These are phyloP conservation scores for Elongisporangium anandrum DNA, from an alignment of 352 stramenopile species.

Conservation along the genomic window DNA sequence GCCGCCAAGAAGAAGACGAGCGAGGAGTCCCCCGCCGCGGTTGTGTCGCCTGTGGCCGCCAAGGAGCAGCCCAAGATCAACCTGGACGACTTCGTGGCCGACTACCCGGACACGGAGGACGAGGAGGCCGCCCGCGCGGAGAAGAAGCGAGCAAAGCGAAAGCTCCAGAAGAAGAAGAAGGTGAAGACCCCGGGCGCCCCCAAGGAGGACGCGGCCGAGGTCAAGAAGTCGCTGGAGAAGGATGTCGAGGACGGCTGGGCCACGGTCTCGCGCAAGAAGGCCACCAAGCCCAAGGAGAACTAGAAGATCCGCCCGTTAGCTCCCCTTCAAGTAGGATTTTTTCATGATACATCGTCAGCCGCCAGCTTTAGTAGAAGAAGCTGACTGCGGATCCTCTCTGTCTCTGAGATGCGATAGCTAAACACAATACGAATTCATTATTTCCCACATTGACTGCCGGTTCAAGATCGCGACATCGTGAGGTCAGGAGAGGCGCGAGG, in stretches of 20 bases:
- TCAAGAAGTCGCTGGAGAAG: slow-evolving; percentile 59
- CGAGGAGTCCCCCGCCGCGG: slow-evolving; percentile 16
- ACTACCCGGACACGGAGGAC: slow-evolving; percentile 79
- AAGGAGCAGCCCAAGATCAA: slow-evolving; percentile 42
- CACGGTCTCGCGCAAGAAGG: slow-evolving; percentile 70
- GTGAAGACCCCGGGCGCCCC: slow-evolving; percentile 36
- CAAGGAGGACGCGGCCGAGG: slow-evolving; percentile 24
- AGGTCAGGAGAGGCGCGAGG: background rate
- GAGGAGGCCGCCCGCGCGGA: slow-evolving; percentile 71
- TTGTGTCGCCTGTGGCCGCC: slow-evolving; percentile 5
- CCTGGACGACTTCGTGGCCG: slow-evolving; percentile 67
- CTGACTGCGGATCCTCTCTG: background rate
- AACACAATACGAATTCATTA: background rate
- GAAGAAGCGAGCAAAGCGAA: slow-evolving; percentile 78
- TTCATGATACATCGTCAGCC: background rate
- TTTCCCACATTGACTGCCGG: background rate
- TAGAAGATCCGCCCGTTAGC: slow-evolving; percentile 16
- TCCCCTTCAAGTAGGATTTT: background rate
- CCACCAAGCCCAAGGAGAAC: slow-evolving; percentile 53
- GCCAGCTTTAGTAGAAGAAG: background rate
- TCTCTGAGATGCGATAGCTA: background rate
- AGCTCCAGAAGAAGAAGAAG: slow-evolving; percentile 84
- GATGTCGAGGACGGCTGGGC: slow-evolving; percentile 76
- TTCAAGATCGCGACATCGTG: background rate
- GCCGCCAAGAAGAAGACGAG: slow-evolving; percentile 46